Percentiles rank a stretch among this genome's conserved stretches.
Evolutionary conservation across 2,329 filamentous ascomycete genomes (phyloP).

Genomic region (Xylaria sp.): DNA sequence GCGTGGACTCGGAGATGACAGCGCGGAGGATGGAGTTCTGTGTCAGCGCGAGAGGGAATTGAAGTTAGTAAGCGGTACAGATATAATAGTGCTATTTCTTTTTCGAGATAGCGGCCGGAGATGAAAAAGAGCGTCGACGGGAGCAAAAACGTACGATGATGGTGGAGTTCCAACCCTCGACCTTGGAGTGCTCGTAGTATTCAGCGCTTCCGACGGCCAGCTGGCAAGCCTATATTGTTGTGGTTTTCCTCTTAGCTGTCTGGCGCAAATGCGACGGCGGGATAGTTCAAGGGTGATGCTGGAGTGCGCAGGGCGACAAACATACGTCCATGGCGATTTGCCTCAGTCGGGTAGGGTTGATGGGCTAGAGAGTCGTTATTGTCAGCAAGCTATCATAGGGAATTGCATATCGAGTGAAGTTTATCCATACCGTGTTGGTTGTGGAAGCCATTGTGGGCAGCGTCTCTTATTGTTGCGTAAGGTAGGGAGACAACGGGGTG

Average conservation of each 20-base stretch:
- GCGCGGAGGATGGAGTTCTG: conserved; percentile 81
- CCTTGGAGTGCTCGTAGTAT: conserved; percentile 87
- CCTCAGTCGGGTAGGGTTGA: conserved; percentile 80
- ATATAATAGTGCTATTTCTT: neutral
- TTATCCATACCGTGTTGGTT: conserved; percentile 44
- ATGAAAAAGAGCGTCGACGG: neutral
- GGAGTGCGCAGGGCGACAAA: conserved; percentile 40
- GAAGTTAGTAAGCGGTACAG: conserved; percentile 30
- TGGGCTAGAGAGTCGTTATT: conserved; percentile 66
- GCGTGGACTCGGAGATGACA: conserved; percentile 79
- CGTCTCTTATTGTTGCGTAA: conserved; percentile 14
- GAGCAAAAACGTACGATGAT: conserved; percentile 79
- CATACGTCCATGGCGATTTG: conserved; percentile 87
- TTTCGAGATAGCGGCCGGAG: neutral
- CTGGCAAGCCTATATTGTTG: conserved; percentile 77
- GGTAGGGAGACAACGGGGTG: neutral
- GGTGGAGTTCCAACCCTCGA: conserved; percentile 86
- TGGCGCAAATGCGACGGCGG: conserved; percentile 17
- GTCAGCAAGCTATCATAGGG: conserved; percentile 20
- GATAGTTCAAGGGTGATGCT: neutral
- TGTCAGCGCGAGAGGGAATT: conserved; percentile 21
- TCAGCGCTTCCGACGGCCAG: conserved; percentile 77
- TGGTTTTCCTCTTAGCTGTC: conserved; percentile 34
- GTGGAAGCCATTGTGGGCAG: conserved; percentile 44
- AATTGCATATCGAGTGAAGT: neutral